Base-by-base conservation (phyloP, 2,329 filamentous ascomycete genomes). In the Hymenoscyphus fructigenus region DNA sequence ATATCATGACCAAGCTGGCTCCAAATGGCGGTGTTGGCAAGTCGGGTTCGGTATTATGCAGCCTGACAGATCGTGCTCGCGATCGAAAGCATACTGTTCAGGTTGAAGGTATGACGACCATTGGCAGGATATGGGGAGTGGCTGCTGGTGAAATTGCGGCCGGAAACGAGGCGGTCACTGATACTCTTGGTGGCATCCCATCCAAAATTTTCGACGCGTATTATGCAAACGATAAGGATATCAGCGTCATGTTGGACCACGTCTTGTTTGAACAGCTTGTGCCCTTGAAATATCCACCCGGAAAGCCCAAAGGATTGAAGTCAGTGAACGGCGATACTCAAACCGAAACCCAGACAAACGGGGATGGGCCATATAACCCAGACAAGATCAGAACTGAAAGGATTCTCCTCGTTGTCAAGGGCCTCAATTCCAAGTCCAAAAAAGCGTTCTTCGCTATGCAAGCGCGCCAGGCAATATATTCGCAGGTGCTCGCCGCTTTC, bases 111-210 rank as follows among this genome's bases (percentile, higher is more conserved):
- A 96, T 97, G 86, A 89, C 88, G 60, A 83, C 96, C 9, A 81
- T 98, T 1, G 91, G 87, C 12, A 91, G 89, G 67, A 88, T 98
- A 32, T 99, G 95, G 95, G 93, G 92, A n/a, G 93, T 96, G 20
- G 94, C 92, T 14, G 87, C 89, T 20, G 91, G 92, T 20, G 93
- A 97, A 72, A 91, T 99, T 71, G 88, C 91, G 28, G 87, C 90
- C 61, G 92, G 91, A 15, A 90, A 94, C 71, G 92, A 97, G 70
- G 81, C 84, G 20, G 89, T 96, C 23, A 85, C 84, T 14, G 81
- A 86, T 10, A 85, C 94, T n/a, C 81, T 99, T 14, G 90, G 89
- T 6, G 89, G 89, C 28, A 92, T 96, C 47, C 94, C 95, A 2
- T 90, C 90, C 0, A 90, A 88, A 67, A 92, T 99, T 56, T 87